phyloP scores from a whole-genome alignment of 148 eudicot genomes.

The Cornus florida region DNA sequence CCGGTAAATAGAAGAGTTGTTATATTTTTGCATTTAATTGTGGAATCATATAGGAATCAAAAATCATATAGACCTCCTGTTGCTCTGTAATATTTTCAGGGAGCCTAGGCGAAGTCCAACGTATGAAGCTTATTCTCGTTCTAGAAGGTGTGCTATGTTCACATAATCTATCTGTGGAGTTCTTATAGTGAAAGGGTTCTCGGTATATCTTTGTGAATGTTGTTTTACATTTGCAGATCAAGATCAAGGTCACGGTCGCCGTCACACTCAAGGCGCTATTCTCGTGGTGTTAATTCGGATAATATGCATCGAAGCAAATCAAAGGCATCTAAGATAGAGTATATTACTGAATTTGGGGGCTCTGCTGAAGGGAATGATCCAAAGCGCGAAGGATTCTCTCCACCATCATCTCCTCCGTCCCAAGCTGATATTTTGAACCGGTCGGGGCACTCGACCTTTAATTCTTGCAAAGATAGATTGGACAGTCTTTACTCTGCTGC shows the following conservation, averaged over 20 bases:
- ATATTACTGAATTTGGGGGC: slow-evolving; percentile 96
- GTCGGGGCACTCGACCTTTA: slow-evolving; percentile 97
- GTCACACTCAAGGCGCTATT: slow-evolving; percentile 68
- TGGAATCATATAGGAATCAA: not conserved
- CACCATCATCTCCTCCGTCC: slow-evolving; percentile 87
- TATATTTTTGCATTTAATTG: slow-evolving; percentile 7
- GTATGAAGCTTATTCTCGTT: slow-evolving; percentile 78
- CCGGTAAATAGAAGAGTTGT: slow-evolving; percentile 38
- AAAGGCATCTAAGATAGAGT: slow-evolving; percentile 89
- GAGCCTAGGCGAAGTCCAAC: slow-evolving; percentile 86
- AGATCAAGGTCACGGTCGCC: slow-evolving; percentile 84
- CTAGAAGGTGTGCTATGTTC: slow-evolving; percentile 49
- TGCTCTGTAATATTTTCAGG: slow-evolving; percentile 41
- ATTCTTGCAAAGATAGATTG: slow-evolving; percentile 87
- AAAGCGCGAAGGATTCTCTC: slow-evolving; percentile 80
- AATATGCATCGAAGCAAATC: slow-evolving; percentile 76
- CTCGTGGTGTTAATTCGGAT: slow-evolving; percentile 62
- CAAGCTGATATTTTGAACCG: slow-evolving; percentile 68
- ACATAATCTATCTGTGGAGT: not conserved
- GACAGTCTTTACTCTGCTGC: slow-evolving; percentile 75
- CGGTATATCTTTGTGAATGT: not conserved
- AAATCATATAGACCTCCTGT: slow-evolving; percentile 7
- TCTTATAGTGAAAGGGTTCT: not conserved
- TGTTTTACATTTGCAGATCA: slow-evolving; percentile 39
- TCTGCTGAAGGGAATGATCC: slow-evolving; percentile 68